These are phyloP conservation scores for Eimeria praecox DNA, from an alignment of 169 alveolate species.

Conservation along the genomic window DNA sequence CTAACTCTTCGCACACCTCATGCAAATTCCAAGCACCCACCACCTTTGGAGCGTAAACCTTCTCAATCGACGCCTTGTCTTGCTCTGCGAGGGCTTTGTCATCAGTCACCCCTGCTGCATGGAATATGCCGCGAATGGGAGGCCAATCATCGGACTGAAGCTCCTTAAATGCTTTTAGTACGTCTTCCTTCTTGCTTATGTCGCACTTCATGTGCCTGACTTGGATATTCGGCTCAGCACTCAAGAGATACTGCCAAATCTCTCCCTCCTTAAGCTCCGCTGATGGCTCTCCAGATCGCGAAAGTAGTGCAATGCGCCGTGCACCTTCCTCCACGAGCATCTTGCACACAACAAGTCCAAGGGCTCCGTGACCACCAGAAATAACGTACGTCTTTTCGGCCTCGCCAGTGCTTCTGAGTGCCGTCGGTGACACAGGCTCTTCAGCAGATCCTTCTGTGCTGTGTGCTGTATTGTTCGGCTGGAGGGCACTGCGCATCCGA, in stretches of 20 bases:
- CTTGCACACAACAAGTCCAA: slow-evolving; percentile 83
- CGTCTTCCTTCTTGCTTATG: slow-evolving; percentile 67
- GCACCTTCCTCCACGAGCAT: slow-evolving; percentile 87
- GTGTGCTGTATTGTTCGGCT: not conserved
- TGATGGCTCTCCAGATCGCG: slow-evolving; percentile 78
- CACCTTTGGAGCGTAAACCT: slow-evolving; percentile 87
- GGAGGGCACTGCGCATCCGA: slow-evolving; percentile 66
- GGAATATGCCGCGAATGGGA: slow-evolving; percentile 80
- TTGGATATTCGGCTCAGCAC: not conserved
- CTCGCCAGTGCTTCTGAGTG: not conserved
- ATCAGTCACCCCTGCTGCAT: slow-evolving; percentile 87
- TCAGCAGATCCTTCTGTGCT: not conserved
- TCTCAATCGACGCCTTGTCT: slow-evolving; percentile 78
- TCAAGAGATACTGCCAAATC: slow-evolving; percentile 68
- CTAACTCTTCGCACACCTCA: slow-evolving; percentile 79
- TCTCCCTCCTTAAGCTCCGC: slow-evolving; percentile 28
- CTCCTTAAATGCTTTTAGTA: slow-evolving; percentile 7
- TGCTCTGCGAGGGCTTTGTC: slow-evolving; percentile 84
- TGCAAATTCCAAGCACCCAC: slow-evolving; percentile 88
- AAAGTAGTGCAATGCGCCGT: slow-evolving; percentile 80
- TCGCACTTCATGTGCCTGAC: slow-evolving; percentile 67
- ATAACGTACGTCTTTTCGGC: slow-evolving; percentile 76
- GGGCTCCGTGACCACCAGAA: slow-evolving; percentile 85
- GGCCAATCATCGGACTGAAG: slow-evolving; percentile 47
- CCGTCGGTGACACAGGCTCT: not conserved